Evolutionary conservation across 2,329 filamentous ascomycete genomes (phyloP).

Genomic region (Sordariomycetes sp.): DNA sequence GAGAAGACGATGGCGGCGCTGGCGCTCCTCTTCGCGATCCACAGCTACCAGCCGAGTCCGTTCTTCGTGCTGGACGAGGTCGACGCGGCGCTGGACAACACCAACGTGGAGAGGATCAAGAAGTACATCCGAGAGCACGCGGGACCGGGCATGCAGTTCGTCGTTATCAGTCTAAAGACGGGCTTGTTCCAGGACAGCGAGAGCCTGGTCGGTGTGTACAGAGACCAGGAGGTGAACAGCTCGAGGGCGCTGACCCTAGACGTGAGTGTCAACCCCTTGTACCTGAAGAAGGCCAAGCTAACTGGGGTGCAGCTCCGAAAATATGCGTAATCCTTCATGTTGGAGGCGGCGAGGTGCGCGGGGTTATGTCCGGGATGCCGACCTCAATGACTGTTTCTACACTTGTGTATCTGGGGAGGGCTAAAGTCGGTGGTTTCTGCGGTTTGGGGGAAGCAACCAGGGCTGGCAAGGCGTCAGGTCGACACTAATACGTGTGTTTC

Average conservation of each 20-base stretch:
- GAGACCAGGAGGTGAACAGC: constrained; percentile 89
- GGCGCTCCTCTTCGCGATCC: constrained; percentile 92
- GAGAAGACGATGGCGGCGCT: constrained; percentile 98
- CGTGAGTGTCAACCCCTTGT: constrained; percentile 50
- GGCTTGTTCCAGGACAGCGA: constrained; percentile 95
- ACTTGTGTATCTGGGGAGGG: not conserved
- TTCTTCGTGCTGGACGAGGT: constrained; percentile 99
- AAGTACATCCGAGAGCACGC: constrained; percentile 94
- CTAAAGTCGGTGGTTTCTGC: not conserved
- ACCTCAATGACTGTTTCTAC: not conserved
- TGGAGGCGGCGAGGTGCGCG: not conserved
- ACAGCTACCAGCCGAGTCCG: constrained; percentile 88
- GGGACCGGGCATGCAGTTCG: constrained; percentile 96
- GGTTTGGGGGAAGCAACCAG: not conserved
- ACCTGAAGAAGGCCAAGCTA: constrained; percentile 8
- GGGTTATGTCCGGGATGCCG: not conserved
- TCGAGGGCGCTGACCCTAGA: constrained; percentile 87
- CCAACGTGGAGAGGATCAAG: constrained; percentile 91
- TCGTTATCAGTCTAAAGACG: constrained; percentile 93
- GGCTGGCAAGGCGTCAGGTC: not conserved
- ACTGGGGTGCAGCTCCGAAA: constrained; percentile 16
- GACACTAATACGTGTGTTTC: not conserved
- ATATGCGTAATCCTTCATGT: constrained; percentile 10
- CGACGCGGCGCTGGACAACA: constrained; percentile 94
- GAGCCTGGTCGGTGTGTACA: constrained; percentile 88